Conservation (phyloP, 495 filamentous ascomycete genomes). For the Aspergillus cavernicola region DNA sequence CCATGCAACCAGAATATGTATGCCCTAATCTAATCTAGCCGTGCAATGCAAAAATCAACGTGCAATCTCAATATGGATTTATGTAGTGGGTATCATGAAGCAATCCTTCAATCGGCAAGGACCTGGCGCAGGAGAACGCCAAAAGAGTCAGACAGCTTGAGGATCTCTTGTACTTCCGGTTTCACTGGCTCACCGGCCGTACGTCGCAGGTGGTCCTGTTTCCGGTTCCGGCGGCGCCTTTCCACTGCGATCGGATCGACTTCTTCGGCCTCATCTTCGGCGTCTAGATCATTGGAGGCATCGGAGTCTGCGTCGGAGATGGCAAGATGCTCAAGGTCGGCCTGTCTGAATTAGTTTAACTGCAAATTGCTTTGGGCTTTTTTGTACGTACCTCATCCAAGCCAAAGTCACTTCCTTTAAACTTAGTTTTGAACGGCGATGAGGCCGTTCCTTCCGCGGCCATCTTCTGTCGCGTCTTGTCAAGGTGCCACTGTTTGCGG, state of each 20-base stretch:
- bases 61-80: slow-evolving; percentile 6
- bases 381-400: slow-evolving; percentile 62
- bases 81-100: slow-evolving; percentile 20
- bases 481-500: slow-evolving; percentile 93
- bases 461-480: slow-evolving; percentile 99
- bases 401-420: slow-evolving; percentile 81
- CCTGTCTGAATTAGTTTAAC: slow-evolving; percentile 27
- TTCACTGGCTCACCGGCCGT: slow-evolving; percentile 88
- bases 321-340: slow-evolving; percentile 76
- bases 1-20: slow-evolving; percentile 2
- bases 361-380: not conserved
- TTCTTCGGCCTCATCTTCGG: slow-evolving; percentile 62
- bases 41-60: slow-evolving; percentile 6
- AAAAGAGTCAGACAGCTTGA: slow-evolving; percentile 75
- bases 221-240: slow-evolving; percentile 66
- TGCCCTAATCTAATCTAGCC: slow-evolving; percentile 9
- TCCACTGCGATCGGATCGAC: slow-evolving; percentile 84
- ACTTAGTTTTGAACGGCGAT: slow-evolving; percentile 51
- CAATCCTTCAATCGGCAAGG: slow-evolving; percentile 60
- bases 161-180: slow-evolving; percentile 72
- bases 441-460: slow-evolving; percentile 66
- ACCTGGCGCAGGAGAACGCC: slow-evolving; percentile 80
- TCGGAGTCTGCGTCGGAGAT: slow-evolving; percentile 71
- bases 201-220: slow-evolving; percentile 73
- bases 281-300: slow-evolving; percentile 55